Percentiles rank a stretch among this genome's conserved stretches.
phyloP scores from a whole-genome alignment of 345 rosid genomes.

The Eucalyptus marginata region DNA sequence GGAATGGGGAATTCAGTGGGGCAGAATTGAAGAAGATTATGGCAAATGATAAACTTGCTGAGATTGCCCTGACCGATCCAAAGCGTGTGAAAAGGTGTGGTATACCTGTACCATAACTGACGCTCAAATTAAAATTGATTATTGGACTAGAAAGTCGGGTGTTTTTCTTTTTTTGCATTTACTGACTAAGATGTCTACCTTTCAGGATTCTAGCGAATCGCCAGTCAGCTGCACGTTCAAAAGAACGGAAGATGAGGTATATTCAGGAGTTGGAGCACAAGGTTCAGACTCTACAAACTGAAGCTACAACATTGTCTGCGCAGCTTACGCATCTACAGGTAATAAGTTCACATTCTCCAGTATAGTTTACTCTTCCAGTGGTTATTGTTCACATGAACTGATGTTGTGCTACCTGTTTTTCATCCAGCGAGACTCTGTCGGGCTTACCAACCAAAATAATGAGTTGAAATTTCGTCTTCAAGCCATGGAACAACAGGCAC shows the following conservation, averaged over 20 bases:
- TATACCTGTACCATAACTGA: not conserved
- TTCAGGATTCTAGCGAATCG: constrained; percentile 85
- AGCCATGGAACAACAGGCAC: constrained; percentile 98
- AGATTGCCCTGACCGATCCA: constrained; percentile 73
- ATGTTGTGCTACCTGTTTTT: not conserved
- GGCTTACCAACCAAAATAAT: constrained; percentile 85
- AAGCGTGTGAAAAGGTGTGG: constrained; percentile 58
- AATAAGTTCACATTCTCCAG: not conserved
- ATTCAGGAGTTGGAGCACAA: constrained; percentile 91
- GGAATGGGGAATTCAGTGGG: constrained; percentile 78
- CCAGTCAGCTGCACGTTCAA: constrained; percentile 95
- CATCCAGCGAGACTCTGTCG: constrained; percentile 79
- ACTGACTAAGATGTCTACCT: not conserved
- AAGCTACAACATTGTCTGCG: constrained; percentile 93
- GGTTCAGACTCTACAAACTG: constrained; percentile 95
- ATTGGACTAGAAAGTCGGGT: not conserved
- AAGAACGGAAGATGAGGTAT: constrained; percentile 91
- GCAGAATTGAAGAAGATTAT: constrained; percentile 88
- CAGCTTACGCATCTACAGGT: constrained; percentile 94
- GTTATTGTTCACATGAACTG: not conserved
- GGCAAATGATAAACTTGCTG: constrained; percentile 89
- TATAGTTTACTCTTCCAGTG: not conserved
- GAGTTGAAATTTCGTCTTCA: constrained; percentile 92
- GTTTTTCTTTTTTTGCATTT: not conserved
- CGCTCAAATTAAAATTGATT: not conserved